Conservation (phyloP, 23 red algal genomes). For the Gracilaria gracilis region DNA sequence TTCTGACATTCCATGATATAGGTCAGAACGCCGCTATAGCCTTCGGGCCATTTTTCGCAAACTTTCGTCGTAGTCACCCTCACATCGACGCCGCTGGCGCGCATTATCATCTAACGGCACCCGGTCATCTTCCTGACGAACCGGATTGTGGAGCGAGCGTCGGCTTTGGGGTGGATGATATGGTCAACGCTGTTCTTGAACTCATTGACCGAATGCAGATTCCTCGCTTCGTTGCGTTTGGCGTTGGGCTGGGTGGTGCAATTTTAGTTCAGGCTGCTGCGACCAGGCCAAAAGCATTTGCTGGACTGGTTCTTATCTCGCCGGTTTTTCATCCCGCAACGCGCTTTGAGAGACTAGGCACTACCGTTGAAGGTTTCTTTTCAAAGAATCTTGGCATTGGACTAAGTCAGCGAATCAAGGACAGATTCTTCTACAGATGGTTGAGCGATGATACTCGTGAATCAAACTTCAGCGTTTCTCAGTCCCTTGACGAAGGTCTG, state of each 20-base stretch:
- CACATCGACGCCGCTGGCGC: constrained; percentile 65
- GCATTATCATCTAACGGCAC: constrained; percentile 53
- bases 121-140: constrained; percentile 47
- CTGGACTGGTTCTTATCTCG: constrained; percentile 67
- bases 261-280: constrained; percentile 51
- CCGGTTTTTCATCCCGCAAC: constrained; percentile 39
- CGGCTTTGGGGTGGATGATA: constrained; percentile 15
- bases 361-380: constrained; percentile 43
- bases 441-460: constrained; percentile 39
- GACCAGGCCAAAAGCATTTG: constrained; percentile 9
- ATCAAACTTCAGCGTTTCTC: constrained; percentile 41
- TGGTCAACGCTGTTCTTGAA: constrained; percentile 38
- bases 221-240: constrained; percentile 37
- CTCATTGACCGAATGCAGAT: constrained; percentile 38
- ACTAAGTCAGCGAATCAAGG: constrained; percentile 50
- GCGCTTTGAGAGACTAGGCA: constrained; percentile 15
- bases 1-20: constrained; percentile 63
- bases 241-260: constrained; percentile 42
- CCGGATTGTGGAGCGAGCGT: constrained; percentile 23
- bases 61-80: constrained; percentile 31
- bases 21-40: constrained; percentile 37
- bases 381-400: constrained; percentile 46
- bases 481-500: constrained; percentile 49
- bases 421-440: constrained; percentile 62
- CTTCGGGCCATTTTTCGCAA: constrained; percentile 65